Percentiles rank a stretch among this genome's conserved stretches.
phyloP scores from a whole-genome alignment of 192 early-diverging fungal species.

The Coemansia aciculifera region DNA sequence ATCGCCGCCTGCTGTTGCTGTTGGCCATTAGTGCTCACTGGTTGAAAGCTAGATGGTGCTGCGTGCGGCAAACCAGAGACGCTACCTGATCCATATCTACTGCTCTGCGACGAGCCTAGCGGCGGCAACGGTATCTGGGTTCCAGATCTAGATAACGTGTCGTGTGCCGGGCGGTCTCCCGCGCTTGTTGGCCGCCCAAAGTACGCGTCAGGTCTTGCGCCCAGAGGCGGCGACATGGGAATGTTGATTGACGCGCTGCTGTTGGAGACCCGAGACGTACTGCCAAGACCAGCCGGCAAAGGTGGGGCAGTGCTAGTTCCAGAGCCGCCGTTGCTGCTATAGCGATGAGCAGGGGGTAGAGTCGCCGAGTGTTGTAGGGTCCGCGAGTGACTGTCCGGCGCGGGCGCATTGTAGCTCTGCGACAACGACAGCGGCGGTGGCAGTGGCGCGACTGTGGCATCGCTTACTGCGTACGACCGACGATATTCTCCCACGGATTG shows the following conservation, averaged over 20 bases:
- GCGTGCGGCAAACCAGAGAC: conserved; percentile 20
- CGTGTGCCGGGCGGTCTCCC: conserved; percentile 6
- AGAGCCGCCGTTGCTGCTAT: background rate
- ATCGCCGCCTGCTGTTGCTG: conserved; percentile 9
- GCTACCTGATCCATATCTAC: conserved; percentile 13
- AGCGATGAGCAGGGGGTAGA: conserved; percentile 11
- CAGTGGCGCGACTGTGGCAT: background rate
- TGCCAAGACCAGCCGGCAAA: background rate
- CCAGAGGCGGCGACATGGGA: conserved; percentile 46
- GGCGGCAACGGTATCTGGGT: conserved; percentile 31
- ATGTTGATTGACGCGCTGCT: conserved; percentile 40
- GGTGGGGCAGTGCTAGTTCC: background rate
- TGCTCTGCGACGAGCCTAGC: conserved; percentile 19
- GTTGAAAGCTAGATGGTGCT: conserved; percentile 17
- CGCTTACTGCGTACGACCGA: background rate
- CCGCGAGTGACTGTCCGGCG: conserved; percentile 6
- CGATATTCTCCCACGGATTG: conserved; percentile 11
- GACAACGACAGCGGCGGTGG: conserved; percentile 7
- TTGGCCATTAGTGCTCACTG: conserved; percentile 6
- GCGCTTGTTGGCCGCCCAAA: conserved; percentile 18
- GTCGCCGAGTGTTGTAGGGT: conserved; percentile 42
- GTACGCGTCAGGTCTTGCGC: conserved; percentile 28
- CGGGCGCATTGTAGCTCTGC: conserved; percentile 10
- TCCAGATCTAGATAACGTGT: background rate
- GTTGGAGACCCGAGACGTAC: background rate